Percentiles rank a stretch among this genome's conserved stretches.
These are phyloP conservation scores for Lotus japonicus DNA, from an alignment of 306 rosid species.

Conservation along the genomic window DNA sequence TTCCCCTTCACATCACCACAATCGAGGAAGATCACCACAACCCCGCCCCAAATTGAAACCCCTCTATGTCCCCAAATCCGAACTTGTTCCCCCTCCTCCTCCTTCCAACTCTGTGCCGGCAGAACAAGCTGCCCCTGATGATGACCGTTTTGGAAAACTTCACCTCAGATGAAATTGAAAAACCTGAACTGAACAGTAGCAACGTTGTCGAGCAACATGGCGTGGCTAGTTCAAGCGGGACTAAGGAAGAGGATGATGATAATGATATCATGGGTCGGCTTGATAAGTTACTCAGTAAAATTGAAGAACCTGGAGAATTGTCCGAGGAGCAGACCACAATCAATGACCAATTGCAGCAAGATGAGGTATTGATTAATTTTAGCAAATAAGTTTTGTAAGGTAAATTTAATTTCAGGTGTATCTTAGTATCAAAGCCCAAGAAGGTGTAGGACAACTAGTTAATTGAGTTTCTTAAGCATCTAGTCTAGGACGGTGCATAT, in stretches of 20 bases:
- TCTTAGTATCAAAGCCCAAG: no score
- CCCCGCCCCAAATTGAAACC: constrained; percentile 14
- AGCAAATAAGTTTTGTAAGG: no score
- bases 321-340: constrained; percentile 49
- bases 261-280: constrained; percentile 31
- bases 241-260: background rate
- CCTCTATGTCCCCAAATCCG: constrained; percentile 31
- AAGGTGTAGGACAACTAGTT: no score
- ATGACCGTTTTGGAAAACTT: background rate
- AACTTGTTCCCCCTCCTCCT: background rate
- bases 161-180: background rate
- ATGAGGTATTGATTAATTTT: constrained; percentile 70
- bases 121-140: background rate
- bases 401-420: no score
- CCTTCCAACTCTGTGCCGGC: background rate
- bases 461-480: no score
- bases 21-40: constrained; percentile 23
- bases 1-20: background rate
- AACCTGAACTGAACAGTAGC: background rate
- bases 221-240: background rate
- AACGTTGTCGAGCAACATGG: background rate
- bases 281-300: constrained; percentile 29
- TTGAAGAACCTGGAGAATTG: constrained; percentile 47
- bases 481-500: no score
- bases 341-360: constrained; percentile 72